Conservation (phyloP, 192 early-diverging fungal species). For the Gigaspora rosea region DNA sequence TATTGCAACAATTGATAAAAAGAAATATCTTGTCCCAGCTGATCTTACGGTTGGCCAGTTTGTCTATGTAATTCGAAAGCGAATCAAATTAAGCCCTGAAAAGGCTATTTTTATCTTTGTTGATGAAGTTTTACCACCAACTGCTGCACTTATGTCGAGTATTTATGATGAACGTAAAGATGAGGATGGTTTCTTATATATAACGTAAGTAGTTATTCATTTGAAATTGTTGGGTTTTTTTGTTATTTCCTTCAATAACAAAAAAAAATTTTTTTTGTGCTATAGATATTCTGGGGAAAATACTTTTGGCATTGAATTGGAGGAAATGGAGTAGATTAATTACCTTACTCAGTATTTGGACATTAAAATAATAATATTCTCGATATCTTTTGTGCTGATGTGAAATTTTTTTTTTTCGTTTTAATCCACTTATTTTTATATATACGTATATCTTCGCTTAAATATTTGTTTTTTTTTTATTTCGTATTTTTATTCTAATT, state of each 20-base stretch:
- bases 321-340: not conserved
- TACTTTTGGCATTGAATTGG: slow-evolving; percentile 65
- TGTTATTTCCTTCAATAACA: not conserved
- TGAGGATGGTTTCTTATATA: slow-evolving; percentile 97
- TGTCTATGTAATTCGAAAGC: slow-evolving; percentile 95
- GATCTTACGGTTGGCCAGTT: slow-evolving; percentile 98
- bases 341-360: no score
- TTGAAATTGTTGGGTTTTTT: not conserved
- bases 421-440: no score
- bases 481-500: no score
- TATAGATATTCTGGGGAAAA: slow-evolving; percentile 81
- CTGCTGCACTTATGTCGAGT: slow-evolving; percentile 86
- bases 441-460: no score
- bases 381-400: no score
- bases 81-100: slow-evolving; percentile 94
- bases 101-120: slow-evolving; percentile 99
- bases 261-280: not conserved
- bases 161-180: slow-evolving; percentile 99
- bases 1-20: slow-evolving; percentile 97
- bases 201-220: slow-evolving; percentile 59
- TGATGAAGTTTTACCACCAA: slow-evolving; percentile 93
- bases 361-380: no score
- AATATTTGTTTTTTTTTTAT: no score
- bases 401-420: no score
- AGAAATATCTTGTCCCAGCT: slow-evolving; percentile 96